Conservation (phyloP, 805 yeast species). For the Candida saitoana region DNA sequence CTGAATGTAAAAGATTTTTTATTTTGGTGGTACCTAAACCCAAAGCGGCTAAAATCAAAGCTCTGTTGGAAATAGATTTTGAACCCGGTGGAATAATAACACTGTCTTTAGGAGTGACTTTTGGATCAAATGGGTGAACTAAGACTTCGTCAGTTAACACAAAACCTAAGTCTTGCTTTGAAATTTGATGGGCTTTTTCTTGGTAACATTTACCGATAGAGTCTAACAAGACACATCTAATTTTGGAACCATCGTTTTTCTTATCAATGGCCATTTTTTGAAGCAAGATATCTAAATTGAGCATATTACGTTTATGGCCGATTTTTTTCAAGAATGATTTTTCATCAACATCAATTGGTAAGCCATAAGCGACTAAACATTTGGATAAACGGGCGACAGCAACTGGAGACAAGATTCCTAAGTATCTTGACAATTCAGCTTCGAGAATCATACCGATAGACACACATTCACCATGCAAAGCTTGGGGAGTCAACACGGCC, state of each 20-base stretch:
- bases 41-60: slow-evolving; percentile 85
- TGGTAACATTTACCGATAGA: slow-evolving; percentile 88
- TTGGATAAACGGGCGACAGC: slow-evolving; percentile 88
- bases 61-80: slow-evolving; percentile 94
- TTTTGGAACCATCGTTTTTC: slow-evolving; percentile 90
- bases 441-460: slow-evolving; percentile 92
- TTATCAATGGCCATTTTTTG: slow-evolving; percentile 92
- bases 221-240: slow-evolving; percentile 79
- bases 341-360: slow-evolving; percentile 79
- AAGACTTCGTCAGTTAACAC: slow-evolving; percentile 77
- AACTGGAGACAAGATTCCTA: slow-evolving; percentile 84
- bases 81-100: slow-evolving; percentile 89
- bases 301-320: slow-evolving; percentile 54
- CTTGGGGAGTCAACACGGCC: slow-evolving; percentile 95
- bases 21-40: slow-evolving; percentile 82
- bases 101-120: slow-evolving; percentile 34
- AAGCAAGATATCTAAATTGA: slow-evolving; percentile 73
- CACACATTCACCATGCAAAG: slow-evolving; percentile 98
- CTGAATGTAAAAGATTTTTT: slow-evolving; percentile 87
- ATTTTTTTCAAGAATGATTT: slow-evolving; percentile 60
- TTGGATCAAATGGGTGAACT: slow-evolving; percentile 53
- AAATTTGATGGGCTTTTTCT: slow-evolving; percentile 77
- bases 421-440: slow-evolving; percentile 90
- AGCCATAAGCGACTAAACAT: slow-evolving; percentile 77
- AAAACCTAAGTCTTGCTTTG: slow-evolving; percentile 75